Evolutionary conservation across 257 asterid genomes (phyloP).

Genomic region (Verbena officinalis): DNA sequence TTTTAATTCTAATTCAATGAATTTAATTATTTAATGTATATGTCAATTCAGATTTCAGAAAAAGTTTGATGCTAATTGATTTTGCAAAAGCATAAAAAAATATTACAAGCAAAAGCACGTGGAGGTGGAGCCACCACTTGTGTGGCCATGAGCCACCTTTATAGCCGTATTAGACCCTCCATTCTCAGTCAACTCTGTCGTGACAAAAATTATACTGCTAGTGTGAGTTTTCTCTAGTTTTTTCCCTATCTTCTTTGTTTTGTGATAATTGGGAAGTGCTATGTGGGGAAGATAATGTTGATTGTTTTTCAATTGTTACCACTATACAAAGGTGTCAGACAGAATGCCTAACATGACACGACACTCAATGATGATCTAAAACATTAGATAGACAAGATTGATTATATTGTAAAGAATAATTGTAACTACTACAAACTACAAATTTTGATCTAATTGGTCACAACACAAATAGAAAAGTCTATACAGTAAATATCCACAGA

Average conservation of each 20-base stretch:
- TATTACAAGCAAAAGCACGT: too few species aligned
- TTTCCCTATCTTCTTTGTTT: too few species aligned
- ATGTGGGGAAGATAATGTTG: too few species aligned
- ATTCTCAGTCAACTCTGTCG: not conserved
- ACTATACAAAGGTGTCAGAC: too few species aligned
- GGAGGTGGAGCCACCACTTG: slow-evolving; percentile 18
- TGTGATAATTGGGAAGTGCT: too few species aligned
- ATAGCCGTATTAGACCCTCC: slow-evolving; percentile 11
- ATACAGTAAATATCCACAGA: slow-evolving; percentile 15
- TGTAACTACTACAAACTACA: too few species aligned
- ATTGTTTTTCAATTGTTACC: too few species aligned
- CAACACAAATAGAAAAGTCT: too few species aligned
- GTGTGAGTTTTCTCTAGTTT: not conserved
- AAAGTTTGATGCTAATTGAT: not conserved
- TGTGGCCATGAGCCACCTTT: not conserved
- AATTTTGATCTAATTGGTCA: too few species aligned
- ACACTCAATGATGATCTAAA: too few species aligned
- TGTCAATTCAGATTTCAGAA: slow-evolving; percentile 1
- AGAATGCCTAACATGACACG: too few species aligned
- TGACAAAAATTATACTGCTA: not conserved
- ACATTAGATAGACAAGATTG: not conserved
- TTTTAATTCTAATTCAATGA: slow-evolving; percentile 9
- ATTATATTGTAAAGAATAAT: too few species aligned
- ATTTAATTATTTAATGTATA: not conserved
- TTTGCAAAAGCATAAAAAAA: not conserved